Evolutionary conservation across 1,284 basidiomycete genomes (phyloP).

Genomic region (Earliella scabrosa): DNA sequence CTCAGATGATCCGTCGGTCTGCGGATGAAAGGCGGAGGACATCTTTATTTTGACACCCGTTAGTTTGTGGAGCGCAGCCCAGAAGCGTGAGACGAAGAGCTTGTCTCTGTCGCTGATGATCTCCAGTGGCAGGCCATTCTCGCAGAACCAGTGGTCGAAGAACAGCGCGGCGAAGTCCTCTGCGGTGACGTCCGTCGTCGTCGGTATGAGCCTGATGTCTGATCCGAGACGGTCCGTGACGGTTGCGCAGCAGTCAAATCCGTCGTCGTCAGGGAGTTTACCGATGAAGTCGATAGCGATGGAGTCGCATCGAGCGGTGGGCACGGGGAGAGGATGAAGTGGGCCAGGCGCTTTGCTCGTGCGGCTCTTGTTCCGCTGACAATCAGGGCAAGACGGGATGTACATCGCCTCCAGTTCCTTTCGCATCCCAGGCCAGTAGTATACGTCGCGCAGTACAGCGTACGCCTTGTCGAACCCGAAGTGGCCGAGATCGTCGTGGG

Average conservation of each 20-base stretch:
- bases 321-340: constrained; percentile 31
- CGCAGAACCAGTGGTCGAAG: constrained; percentile 44
- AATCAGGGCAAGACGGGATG: constrained; percentile 22
- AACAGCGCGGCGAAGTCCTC: constrained; percentile 36
- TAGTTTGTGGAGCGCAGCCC: constrained; percentile 40
- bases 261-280: constrained; percentile 39
- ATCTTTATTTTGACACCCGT: constrained; percentile 41
- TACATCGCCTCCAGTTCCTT: constrained; percentile 32
- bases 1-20: constrained; percentile 35
- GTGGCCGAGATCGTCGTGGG: constrained; percentile 40
- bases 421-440: constrained; percentile 48
- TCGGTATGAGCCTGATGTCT: constrained; percentile 41
- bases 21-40: constrained; percentile 48
- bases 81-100: constrained; percentile 48
- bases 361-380: constrained; percentile 27
- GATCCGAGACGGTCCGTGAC: constrained; percentile 40
- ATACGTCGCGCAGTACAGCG: constrained; percentile 28
- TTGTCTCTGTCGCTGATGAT: constrained; percentile 43
- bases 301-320: constrained; percentile 21
- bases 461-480: constrained; percentile 44
- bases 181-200: constrained; percentile 33
- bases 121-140: constrained; percentile 42
- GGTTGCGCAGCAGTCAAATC: constrained; percentile 42
- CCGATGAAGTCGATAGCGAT: constrained; percentile 51
- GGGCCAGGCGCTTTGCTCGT: constrained; percentile 14